Base-by-base conservation (phyloP, 345 rosid species). In the Hibiscus trionum region DNA sequence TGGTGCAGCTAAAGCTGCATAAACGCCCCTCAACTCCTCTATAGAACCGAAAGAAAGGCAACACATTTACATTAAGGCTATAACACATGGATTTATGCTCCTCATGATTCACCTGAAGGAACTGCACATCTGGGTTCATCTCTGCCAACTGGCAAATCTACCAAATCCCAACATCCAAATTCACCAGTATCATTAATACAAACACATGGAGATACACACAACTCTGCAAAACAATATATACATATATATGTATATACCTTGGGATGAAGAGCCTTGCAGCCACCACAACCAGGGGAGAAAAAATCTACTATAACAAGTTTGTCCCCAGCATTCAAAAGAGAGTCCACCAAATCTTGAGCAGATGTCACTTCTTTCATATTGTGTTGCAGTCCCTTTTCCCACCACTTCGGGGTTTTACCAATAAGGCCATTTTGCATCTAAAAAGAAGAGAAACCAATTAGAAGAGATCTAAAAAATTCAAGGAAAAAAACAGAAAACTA, bases 211-310 rank as follows among this genome's bases (percentile, higher is more conserved):
- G 2, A 75, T 5, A 58, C 4, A 50, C 6, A 50, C n/a, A 16
- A 50, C 19, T 50, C 6, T 50, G 7, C 17, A 5, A 50, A 50
- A n/a, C 12, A 42, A 37, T 7, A 7, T 37, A 37, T 37, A 42
- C 5, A 39, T 2, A 10, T 50, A 4, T 50, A 16, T 50, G 1
- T 50, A 15, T 53, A 71, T 82, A 90, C 96, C 93, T 95, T 95
- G 42, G 97, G 97, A 81, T 95, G 99, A 63, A 95, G 96, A 81
- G 97, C 90, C 79, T 81, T 95, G 83, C 99, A 95, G 73, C 99
- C 97, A 17, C 99, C 96, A 46, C 99, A 95, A 2, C 99, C 97
- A 47, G 97, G 99, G 2, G 99, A 95, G 84, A 89, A 92, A 88
- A 95, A 95, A 80, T 86, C 97, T 61, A 95, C 86, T 3, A 95